Evolutionary conservation across 768 basidiomycete species (phyloP).

Genomic region (Scleroderma citrinum): DNA sequence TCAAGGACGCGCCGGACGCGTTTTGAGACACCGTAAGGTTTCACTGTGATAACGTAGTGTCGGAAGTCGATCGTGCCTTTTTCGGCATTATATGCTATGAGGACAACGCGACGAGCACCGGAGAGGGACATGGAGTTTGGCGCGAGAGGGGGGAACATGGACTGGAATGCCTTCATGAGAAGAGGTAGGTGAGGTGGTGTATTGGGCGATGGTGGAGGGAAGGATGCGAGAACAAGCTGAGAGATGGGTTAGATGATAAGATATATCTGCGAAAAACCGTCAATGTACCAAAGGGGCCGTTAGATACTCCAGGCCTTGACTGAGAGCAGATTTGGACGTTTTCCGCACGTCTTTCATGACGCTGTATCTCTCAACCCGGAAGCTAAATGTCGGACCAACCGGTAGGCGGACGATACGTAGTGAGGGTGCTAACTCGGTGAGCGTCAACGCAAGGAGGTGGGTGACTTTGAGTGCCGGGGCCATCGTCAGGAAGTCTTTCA

Average conservation of each 20-base stretch:
- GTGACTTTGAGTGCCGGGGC: conserved; percentile 87
- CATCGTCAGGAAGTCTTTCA: conserved; percentile 91
- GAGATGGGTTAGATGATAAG: conserved; percentile 1
- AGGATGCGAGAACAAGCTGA: conserved; percentile 90
- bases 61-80: conserved; percentile 86
- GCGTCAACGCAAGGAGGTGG: conserved; percentile 87
- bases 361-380: conserved; percentile 89
- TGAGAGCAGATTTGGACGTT: conserved; percentile 58
- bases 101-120: conserved; percentile 89
- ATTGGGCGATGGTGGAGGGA: conserved; percentile 64
- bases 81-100: conserved; percentile 85
- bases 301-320: conserved; percentile 84
- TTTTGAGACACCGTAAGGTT: conserved; percentile 89
- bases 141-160: conserved; percentile 89
- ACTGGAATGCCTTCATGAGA: conserved; percentile 94
- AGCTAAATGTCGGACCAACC: conserved; percentile 88
- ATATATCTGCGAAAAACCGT: neutral
- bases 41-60: conserved; percentile 93
- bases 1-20: conserved; percentile 86
- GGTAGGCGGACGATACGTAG: conserved; percentile 84
- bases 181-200: conserved; percentile 84
- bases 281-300: conserved; percentile 80
- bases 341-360: conserved; percentile 79
- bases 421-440: conserved; percentile 81
- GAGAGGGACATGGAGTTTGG: conserved; percentile 76